phyloP scores from a whole-genome alignment of 352 stramenopile species.

The Bremia lactucae region DNA sequence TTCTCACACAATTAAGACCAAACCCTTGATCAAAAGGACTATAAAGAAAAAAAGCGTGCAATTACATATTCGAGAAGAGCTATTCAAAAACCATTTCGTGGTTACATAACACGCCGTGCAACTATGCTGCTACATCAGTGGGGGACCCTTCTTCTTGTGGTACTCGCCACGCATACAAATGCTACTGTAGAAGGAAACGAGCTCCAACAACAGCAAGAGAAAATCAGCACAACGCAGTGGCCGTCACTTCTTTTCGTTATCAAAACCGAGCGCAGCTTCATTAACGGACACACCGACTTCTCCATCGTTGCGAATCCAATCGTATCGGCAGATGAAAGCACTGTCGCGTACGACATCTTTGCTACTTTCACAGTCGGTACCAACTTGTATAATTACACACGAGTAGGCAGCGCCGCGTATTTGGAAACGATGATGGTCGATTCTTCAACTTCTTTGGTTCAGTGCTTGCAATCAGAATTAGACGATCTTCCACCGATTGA shows the following conservation, averaged over 20 bases:
- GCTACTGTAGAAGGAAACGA: background rate
- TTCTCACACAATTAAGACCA: no score
- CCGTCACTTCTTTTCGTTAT: conserved; percentile 20
- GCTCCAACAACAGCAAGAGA: background rate
- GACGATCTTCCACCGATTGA: conserved; percentile 15
- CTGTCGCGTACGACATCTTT: conserved; percentile 18
- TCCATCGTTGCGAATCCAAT: conserved; percentile 16
- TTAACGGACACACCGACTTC: conserved; percentile 18
- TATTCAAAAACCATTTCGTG: no score
- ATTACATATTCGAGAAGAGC: no score
- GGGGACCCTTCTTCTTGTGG: background rate
- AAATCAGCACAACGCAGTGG: background rate
- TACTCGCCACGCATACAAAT: background rate
- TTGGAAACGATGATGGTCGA: background rate
- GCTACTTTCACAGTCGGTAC: conserved; percentile 3
- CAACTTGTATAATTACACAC: conserved; percentile 16
- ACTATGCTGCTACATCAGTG: background rate
- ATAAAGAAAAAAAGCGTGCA: no score
- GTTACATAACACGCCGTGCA: no score
- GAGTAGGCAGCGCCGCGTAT: conserved; percentile 18
- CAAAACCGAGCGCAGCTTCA: conserved; percentile 15
- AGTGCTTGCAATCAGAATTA: conserved; percentile 10
- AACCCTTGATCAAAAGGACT: no score
- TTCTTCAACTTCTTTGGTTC: background rate
- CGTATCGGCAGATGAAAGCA: conserved; percentile 1